Evolutionary conservation across 192 early-diverging fungal genomes (phyloP).

Genomic region (Chytriomyces hyalinus): DNA sequence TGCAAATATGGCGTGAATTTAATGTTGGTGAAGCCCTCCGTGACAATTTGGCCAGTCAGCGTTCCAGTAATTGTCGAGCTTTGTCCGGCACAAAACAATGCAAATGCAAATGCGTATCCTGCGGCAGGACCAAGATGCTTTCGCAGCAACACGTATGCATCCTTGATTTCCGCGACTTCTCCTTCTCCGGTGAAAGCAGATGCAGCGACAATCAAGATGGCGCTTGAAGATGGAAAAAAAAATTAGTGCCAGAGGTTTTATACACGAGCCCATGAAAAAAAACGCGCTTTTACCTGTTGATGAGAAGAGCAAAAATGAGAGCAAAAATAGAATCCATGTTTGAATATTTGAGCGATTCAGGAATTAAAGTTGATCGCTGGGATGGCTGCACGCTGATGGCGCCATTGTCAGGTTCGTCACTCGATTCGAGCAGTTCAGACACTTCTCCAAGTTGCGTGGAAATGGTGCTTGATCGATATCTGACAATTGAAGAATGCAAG

Average conservation of each 20-base stretch:
- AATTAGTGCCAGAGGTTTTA: constrained; percentile 40
- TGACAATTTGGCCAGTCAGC: constrained; percentile 81
- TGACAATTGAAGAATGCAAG: constrained; percentile 75
- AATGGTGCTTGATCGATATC: constrained; percentile 53
- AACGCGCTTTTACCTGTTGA: constrained; percentile 52
- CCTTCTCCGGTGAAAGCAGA: constrained; percentile 64
- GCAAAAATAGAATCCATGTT: constrained; percentile 69
- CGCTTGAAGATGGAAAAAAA: constrained; percentile 67
- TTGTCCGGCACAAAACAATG: constrained; percentile 76
- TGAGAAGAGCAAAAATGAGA: constrained; percentile 71
- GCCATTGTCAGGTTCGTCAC: neutral
- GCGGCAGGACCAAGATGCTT: constrained; percentile 66
- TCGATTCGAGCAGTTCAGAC: neutral
- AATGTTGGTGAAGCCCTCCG: constrained; percentile 70
- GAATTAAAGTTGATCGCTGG: neutral
- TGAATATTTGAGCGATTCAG: constrained; percentile 54
- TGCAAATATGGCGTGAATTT: neutral
- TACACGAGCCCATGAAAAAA: constrained; percentile 5
- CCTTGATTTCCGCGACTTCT: constrained; percentile 65
- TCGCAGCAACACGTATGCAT: constrained; percentile 65
- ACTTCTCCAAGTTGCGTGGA: constrained; percentile 39
- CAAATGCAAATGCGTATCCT: constrained; percentile 75
- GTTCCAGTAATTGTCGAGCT: constrained; percentile 80
- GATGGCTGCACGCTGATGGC: neutral
- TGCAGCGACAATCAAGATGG: constrained; percentile 78